Percentiles rank a stretch among this genome's conserved stretches.
Conservation (phyloP, 192 early-diverging fungal species). For the Dimargaris xerosporica region DNA sequence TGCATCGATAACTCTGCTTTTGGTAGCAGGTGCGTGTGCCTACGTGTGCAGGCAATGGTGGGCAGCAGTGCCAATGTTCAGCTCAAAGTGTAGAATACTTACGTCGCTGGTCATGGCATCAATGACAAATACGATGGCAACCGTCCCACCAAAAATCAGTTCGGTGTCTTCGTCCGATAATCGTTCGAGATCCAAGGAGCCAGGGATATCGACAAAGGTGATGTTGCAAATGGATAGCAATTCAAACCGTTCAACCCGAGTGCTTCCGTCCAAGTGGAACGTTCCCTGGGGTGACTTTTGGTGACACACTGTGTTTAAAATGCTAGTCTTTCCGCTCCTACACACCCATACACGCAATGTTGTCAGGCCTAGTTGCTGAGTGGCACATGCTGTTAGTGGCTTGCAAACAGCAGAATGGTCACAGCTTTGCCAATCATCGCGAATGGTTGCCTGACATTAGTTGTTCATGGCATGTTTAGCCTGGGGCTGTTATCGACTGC, state of each 20-base stretch:
- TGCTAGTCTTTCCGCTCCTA: slow-evolving; percentile 8
- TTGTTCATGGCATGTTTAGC: not conserved
- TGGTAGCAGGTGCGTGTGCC: too few relatives aligned
- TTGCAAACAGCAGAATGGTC: not conserved
- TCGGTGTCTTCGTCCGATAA: slow-evolving; percentile 8
- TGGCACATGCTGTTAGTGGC: not conserved
- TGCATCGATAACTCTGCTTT: too few relatives aligned
- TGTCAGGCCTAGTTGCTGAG: not conserved
- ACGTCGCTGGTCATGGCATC: slow-evolving; percentile 9
- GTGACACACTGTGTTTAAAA: slow-evolving; percentile 2
- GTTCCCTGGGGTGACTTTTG: not conserved
- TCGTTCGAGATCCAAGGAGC: not conserved
- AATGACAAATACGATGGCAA: slow-evolving; percentile 9
- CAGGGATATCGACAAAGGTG: slow-evolving; percentile 4
- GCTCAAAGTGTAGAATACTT: not conserved
- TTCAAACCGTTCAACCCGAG: not conserved
- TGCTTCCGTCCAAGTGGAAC: slow-evolving; percentile 5
- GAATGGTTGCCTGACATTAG: not conserved
- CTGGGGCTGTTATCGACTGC: not conserved
- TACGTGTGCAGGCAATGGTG: not conserved
- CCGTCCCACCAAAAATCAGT: not conserved
- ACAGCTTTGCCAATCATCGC: not conserved
- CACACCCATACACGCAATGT: too few relatives aligned
- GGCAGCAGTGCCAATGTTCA: not conserved
- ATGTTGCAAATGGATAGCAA: not conserved